Percentiles rank a stretch among this genome's conserved stretches.
Conservation (phyloP, 805 yeast genomes). For the Kluyveromyces starmeri region DNA sequence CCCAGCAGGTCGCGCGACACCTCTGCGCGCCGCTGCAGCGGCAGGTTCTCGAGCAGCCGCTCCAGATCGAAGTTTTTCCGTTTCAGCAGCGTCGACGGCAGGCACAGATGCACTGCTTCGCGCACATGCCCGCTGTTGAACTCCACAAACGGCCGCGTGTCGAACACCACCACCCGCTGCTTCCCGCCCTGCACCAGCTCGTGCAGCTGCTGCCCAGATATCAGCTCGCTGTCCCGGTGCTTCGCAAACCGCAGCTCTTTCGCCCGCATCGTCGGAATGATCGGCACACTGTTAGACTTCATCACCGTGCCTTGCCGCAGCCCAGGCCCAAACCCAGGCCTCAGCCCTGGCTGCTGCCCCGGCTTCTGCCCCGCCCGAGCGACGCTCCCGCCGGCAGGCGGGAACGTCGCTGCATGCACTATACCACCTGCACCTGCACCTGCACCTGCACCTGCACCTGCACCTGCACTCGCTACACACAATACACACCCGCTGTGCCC, state of each 20-base stretch:
- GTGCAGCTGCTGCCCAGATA: slow-evolving; percentile 17
- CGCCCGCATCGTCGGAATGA: slow-evolving; percentile 17
- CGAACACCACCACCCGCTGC: slow-evolving; percentile 28
- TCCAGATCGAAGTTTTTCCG: slow-evolving; percentile 61
- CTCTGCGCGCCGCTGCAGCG: slow-evolving; percentile 35
- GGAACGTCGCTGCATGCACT: slow-evolving; percentile 1
- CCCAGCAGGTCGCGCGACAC: slow-evolving; percentile 5
- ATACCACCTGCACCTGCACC: background rate
- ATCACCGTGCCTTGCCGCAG: no score
- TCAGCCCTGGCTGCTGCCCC: background rate
- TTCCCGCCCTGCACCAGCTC: slow-evolving; percentile 6
- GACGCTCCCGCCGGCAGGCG: no score
- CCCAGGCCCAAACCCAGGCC: no score
- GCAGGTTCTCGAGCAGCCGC: slow-evolving; percentile 53
- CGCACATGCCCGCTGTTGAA: slow-evolving; percentile 49
- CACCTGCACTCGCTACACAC: no score
- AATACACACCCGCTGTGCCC: no score
- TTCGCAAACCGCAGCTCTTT: slow-evolving; percentile 19
- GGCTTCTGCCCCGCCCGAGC: background rate
- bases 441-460: no score
- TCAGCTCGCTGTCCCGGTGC: slow-evolving; percentile 15
- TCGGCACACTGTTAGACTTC: slow-evolving; percentile 10
- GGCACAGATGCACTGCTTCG: slow-evolving; percentile 64
- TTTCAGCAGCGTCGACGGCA: slow-evolving; percentile 82
- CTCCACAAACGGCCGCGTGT: slow-evolving; percentile 75